These are phyloP conservation scores for Lachancea quebecensis DNA, from an alignment of 805 yeast species.

Conservation along the genomic window DNA sequence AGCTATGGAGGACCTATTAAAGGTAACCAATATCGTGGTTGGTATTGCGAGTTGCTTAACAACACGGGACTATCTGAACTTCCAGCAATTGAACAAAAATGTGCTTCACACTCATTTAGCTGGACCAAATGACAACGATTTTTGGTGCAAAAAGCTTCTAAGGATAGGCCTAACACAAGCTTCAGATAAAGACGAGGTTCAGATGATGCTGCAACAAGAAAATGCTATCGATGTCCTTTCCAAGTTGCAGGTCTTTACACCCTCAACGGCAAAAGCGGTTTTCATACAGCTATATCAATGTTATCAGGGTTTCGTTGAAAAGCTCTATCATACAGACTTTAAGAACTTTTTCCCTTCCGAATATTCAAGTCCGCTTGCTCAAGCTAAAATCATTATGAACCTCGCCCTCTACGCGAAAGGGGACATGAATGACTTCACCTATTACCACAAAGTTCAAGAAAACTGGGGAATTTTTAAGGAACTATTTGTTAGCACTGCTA, in stretches of 20 bases:
- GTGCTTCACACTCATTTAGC: constrained; percentile 16
- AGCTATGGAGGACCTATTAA: constrained; percentile 15
- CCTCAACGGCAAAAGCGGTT: constrained; percentile 10
- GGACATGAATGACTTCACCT: constrained; percentile 15
- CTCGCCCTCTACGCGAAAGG: constrained; percentile 19
- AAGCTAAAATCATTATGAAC: constrained; percentile 20
- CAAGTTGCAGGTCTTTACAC: constrained; percentile 12
- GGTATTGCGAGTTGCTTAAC: constrained; percentile 19
- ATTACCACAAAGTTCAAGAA: constrained; percentile 15
- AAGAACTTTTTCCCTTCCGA: constrained; percentile 21
- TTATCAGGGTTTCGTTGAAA: constrained; percentile 20
- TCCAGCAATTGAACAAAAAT: constrained; percentile 18
- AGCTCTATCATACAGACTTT: constrained; percentile 18
- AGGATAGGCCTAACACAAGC: constrained; percentile 16
- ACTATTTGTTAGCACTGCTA: constrained; percentile 62
- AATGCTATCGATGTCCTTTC: constrained; percentile 18
- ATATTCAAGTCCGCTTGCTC: constrained; percentile 23
- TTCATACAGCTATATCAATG: constrained; percentile 15
- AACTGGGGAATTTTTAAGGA: constrained; percentile 34
- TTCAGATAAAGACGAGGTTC: background rate
- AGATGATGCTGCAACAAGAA: background rate
- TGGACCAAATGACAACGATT: constrained; percentile 12
- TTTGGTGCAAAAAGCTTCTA: constrained; percentile 17
- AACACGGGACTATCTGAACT: constrained; percentile 22
- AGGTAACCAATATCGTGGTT: constrained; percentile 21